Evolutionary conservation across 2,329 filamentous ascomycete genomes (phyloP).

Genomic region (Monilinia polystroma): DNA sequence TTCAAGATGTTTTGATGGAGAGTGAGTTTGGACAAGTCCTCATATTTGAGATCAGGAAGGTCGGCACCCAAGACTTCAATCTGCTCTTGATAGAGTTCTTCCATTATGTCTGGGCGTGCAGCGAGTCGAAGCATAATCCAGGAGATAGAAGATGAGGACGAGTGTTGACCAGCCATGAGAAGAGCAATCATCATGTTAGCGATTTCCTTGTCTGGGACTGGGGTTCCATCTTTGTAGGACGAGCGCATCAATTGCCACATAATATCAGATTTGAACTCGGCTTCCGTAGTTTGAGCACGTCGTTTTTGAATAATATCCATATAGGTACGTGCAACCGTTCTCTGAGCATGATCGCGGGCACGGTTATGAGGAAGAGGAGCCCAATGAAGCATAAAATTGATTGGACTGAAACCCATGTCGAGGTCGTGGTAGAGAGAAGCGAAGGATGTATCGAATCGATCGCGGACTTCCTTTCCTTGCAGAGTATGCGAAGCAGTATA

Average conservation of each 20-base stretch:
- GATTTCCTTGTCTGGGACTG: constrained; percentile 78
- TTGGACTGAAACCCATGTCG: constrained; percentile 83
- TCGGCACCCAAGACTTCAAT: constrained; percentile 68
- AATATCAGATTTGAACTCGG: constrained; percentile 66
- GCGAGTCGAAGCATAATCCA: constrained; percentile 86
- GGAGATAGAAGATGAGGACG: constrained; percentile 76
- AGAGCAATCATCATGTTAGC: constrained; percentile 94
- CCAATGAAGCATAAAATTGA: constrained; percentile 91
- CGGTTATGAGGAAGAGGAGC: constrained; percentile 85
- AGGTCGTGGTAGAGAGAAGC: constrained; percentile 84
- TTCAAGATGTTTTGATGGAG: constrained; percentile 84
- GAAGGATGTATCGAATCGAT: constrained; percentile 75
- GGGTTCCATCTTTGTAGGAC: constrained; percentile 77
- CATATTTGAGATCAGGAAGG: constrained; percentile 72
- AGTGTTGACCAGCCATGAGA: constrained; percentile 90
- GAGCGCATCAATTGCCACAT: constrained; percentile 88
- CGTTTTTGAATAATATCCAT: constrained; percentile 77
- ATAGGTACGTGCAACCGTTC: constrained; percentile 78
- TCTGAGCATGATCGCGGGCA: constrained; percentile 74
- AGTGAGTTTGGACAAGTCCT: constrained; percentile 73
- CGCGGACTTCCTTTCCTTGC: constrained; percentile 80
- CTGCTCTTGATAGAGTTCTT: constrained; percentile 84
- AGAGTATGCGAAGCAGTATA: constrained; percentile 85
- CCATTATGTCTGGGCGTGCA: constrained; percentile 70
- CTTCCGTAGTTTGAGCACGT: constrained; percentile 50